Evolutionary conservation across 1,284 basidiomycete genomes (phyloP).

Genomic region (Sanghuangporus weigelae): DNA sequence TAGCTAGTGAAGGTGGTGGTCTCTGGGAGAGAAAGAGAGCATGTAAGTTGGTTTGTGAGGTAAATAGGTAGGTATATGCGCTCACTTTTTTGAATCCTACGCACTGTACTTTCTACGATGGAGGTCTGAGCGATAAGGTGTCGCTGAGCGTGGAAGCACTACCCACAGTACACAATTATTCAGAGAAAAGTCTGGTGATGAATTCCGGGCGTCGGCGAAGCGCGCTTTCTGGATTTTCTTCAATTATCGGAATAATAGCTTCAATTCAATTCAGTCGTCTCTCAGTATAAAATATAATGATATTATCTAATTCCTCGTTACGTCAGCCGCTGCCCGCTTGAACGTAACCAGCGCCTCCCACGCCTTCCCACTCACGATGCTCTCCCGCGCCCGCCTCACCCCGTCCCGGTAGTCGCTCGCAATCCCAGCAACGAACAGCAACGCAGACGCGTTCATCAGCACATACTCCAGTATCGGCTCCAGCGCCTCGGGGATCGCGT

Average conservation of each 20-base stretch:
- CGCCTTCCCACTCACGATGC: slow-evolving; percentile 69
- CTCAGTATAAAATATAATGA: not conserved
- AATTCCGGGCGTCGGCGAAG: slow-evolving; percentile 7
- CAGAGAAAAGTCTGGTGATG: not conserved
- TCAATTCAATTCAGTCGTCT: not conserved
- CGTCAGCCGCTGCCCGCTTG: slow-evolving; percentile 22
- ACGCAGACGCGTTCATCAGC: slow-evolving; percentile 77
- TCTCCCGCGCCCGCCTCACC: slow-evolving; percentile 66
- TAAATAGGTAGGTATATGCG: not conserved
- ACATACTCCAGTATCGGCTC: slow-evolving; percentile 76
- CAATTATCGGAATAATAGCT: too few species aligned
- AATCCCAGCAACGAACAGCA: slow-evolving; percentile 76
- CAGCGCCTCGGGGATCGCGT: slow-evolving; percentile 45
- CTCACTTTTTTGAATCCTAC: too few species aligned
- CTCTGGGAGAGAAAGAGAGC: not conserved
- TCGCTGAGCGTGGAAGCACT: too few species aligned
- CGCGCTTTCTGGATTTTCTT: too few species aligned
- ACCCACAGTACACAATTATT: too few species aligned
- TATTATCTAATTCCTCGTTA: not conserved
- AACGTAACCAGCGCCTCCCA: slow-evolving; percentile 65
- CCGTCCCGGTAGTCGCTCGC: slow-evolving; percentile 71
- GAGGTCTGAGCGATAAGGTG: too few species aligned
- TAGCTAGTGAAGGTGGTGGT: not conserved
- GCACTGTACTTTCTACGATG: too few species aligned
- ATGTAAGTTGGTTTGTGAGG: too few species aligned